A percentile compares a stretch with the other conserved stretches of the same genome.
Evolutionary conservation across 2,329 filamentous ascomycete species (phyloP).

Genomic region (Xylaria digitata): DNA sequence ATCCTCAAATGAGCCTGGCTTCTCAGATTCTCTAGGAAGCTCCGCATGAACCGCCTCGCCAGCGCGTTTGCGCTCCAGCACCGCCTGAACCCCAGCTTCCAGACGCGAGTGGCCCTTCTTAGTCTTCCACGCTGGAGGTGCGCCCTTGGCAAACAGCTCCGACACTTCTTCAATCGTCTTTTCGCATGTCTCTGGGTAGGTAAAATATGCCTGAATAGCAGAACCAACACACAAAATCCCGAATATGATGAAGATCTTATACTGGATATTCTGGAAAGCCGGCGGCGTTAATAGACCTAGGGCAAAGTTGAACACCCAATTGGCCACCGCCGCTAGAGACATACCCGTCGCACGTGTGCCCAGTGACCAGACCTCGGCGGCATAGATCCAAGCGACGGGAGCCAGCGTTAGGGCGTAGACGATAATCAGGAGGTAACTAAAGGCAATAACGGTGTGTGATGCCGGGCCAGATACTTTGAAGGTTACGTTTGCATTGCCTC

Average conservation of each 20-base stretch:
- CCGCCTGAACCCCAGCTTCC: slow-evolving; percentile 47
- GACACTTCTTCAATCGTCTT: slow-evolving; percentile 57
- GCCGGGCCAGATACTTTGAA: slow-evolving; percentile 63
- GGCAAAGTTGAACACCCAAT: slow-evolving; percentile 69
- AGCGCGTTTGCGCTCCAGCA: slow-evolving; percentile 39
- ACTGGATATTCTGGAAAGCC: slow-evolving; percentile 68
- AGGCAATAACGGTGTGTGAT: slow-evolving; percentile 72
- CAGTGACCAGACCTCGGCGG: slow-evolving; percentile 72
- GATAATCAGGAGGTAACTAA: slow-evolving; percentile 72
- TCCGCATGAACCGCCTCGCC: slow-evolving; percentile 38
- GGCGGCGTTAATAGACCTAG: slow-evolving; percentile 69
- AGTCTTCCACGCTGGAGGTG: slow-evolving; percentile 56
- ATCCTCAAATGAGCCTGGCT: slow-evolving; percentile 19
- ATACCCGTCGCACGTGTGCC: slow-evolving; percentile 70
- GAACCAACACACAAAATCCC: slow-evolving; percentile 52
- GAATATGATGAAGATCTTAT: slow-evolving; percentile 59
- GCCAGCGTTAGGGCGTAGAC: slow-evolving; percentile 73
- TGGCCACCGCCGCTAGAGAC: slow-evolving; percentile 65
- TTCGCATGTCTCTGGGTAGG: slow-evolving; percentile 54
- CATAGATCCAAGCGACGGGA: slow-evolving; percentile 73
- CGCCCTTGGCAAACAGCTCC: slow-evolving; percentile 50
- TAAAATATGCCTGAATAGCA: slow-evolving; percentile 51
- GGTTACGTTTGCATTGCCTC: slow-evolving; percentile 63
- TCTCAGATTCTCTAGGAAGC: slow-evolving; percentile 36
- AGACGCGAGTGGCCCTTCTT: slow-evolving; percentile 43